Percentiles rank a stretch among this genome's conserved stretches.
phyloP scores from a whole-genome alignment of 768 basidiomycete species.

The Asterophora lycoperdoides region DNA sequence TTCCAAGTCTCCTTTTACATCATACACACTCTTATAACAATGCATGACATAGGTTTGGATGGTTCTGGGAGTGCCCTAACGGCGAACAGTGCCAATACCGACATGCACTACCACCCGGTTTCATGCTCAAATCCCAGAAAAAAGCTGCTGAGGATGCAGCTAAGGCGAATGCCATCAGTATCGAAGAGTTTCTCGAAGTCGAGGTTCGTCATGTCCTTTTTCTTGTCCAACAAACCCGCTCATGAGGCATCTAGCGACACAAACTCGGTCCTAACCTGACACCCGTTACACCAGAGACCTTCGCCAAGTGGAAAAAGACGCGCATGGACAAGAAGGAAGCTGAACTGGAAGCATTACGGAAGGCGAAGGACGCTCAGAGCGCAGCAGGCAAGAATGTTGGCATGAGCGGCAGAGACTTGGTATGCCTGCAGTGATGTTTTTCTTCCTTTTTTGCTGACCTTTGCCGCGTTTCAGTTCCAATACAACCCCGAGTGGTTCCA shows the following conservation, averaged over 20 bases:
- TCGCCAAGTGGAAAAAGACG: conserved; percentile 94
- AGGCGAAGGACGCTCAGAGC: conserved; percentile 75
- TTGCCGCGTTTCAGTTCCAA: conserved; percentile 61
- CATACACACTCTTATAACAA: not conserved
- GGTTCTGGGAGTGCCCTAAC: conserved; percentile 96
- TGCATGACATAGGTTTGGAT: conserved; percentile 59
- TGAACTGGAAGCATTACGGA: conserved; percentile 74
- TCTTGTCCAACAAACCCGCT: not conserved
- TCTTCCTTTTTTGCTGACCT: conserved; percentile 2
- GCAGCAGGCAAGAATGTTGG: conserved; percentile 88
- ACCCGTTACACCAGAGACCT: conserved; percentile 88
- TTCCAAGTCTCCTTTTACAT: not conserved
- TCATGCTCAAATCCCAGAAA: conserved; percentile 89
- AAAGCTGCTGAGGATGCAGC: conserved; percentile 90
- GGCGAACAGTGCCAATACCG: conserved; percentile 89
- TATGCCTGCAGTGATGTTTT: conserved; percentile 31
- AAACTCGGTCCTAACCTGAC: conserved; percentile 89
- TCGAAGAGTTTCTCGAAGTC: conserved; percentile 97
- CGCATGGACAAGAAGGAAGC: conserved; percentile 93
- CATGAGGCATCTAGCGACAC: conserved; percentile 60
- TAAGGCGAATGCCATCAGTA: conserved; percentile 81
- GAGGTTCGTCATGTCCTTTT: conserved; percentile 54
- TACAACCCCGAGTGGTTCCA: conserved; percentile 95
- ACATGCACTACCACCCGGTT: conserved; percentile 94
- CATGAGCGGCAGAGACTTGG: conserved; percentile 95